phyloP scores from a whole-genome alignment of 2,329 filamentous ascomycete species.

The Epichloe typhina region DNA sequence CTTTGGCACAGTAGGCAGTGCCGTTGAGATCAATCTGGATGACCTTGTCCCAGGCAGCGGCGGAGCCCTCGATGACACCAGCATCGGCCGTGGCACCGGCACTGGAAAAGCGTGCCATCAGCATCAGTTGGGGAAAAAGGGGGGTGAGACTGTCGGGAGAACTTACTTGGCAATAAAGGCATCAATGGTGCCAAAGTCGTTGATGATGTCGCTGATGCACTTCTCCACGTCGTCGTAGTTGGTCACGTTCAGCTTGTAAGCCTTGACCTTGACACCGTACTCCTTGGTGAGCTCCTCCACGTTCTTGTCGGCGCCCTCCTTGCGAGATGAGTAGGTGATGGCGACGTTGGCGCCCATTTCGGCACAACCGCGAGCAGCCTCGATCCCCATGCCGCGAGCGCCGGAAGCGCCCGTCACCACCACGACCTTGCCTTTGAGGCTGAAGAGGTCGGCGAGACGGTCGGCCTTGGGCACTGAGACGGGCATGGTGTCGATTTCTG shows the following conservation, averaged over 20 bases:
- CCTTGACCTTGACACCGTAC: constrained; percentile 54
- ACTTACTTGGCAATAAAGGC: constrained; percentile 64
- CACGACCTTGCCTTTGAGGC: constrained; percentile 59
- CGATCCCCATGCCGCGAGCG: constrained; percentile 56
- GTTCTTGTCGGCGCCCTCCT: constrained; percentile 53
- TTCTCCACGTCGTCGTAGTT: constrained; percentile 37
- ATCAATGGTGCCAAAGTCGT: constrained; percentile 62
- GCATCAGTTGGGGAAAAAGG: background rate
- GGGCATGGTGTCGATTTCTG: constrained; percentile 31
- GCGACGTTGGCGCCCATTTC: constrained; percentile 60
- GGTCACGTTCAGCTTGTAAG: constrained; percentile 46
- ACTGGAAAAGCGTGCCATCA: constrained; percentile 11
- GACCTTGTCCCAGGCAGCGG: constrained; percentile 54
- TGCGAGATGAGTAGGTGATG: constrained; percentile 59
- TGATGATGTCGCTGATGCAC: constrained; percentile 49
- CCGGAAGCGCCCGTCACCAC: constrained; percentile 58
- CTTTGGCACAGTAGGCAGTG: constrained; percentile 54
- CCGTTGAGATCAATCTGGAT: constrained; percentile 52
- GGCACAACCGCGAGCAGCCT: constrained; percentile 54
- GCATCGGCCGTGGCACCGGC: constrained; percentile 57
- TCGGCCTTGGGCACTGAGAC: constrained; percentile 41
- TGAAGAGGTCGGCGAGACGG: constrained; percentile 53
- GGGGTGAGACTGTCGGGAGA: constrained; percentile 30
- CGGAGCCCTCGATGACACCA: constrained; percentile 53
- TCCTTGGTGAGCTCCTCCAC: constrained; percentile 49